Evolutionary conservation across 345 rosid genomes (phyloP).

Genomic region (Gossypium herbaceum): DNA sequence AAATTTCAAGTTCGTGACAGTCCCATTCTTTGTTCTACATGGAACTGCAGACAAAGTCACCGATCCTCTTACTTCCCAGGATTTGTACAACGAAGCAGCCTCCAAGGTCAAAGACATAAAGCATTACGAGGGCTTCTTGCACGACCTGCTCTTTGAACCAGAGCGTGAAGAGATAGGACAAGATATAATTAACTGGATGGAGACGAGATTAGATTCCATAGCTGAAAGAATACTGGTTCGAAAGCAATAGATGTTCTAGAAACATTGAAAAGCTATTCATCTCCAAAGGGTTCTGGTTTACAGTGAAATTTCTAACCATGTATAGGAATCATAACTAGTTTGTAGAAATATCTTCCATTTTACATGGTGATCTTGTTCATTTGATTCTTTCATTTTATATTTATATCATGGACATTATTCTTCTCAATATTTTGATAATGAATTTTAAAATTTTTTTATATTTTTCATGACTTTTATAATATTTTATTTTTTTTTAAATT

Average conservation of each 20-base stretch:
- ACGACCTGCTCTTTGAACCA: slow-evolving; percentile 89
- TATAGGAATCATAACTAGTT: no score
- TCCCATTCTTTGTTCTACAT: slow-evolving; percentile 90
- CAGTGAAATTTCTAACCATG: no score
- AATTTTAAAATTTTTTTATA: no score
- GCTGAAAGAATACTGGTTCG: no score
- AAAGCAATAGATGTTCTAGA: no score
- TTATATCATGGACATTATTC: no score
- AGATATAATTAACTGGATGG: slow-evolving; percentile 88
- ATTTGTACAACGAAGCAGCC: slow-evolving; percentile 75
- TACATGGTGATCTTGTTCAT: background rate
- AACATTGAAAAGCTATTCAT: no score
- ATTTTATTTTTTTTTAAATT: no score
- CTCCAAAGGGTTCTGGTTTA: no score
- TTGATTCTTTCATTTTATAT: background rate
- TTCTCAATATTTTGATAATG: no score
- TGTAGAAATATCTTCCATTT: no score
- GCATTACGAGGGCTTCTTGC: slow-evolving; percentile 90
- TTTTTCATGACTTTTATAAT: no score
- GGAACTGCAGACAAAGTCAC: slow-evolving; percentile 91
- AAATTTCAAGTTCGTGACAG: slow-evolving; percentile 57
- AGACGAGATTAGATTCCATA: slow-evolving; percentile 39
- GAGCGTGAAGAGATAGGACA: slow-evolving; percentile 75
- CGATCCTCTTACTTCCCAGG: slow-evolving; percentile 85
- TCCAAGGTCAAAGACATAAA: slow-evolving; percentile 78